A percentile compares a stretch with the other conserved stretches of the same genome.
phyloP scores from a whole-genome alignment of 179 eudicot species.

The Beta lomatogona region DNA sequence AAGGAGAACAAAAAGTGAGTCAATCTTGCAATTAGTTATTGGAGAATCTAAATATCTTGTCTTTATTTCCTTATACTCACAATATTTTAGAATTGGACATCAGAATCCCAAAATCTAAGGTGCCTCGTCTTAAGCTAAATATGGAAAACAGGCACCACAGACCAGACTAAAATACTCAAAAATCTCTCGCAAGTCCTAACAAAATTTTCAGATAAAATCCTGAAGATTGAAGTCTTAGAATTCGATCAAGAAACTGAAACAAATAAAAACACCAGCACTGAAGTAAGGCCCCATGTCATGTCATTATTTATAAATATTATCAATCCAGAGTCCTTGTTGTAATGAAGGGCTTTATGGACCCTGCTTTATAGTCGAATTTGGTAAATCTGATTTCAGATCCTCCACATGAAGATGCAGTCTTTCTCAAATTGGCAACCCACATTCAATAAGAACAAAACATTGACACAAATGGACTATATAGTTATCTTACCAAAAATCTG shows the following conservation, averaged over 20 bases:
- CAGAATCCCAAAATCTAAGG: too few relatives aligned
- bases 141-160: too few relatives aligned
- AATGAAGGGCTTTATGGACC: background rate
- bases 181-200: too few relatives aligned
- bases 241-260: background rate
- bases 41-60: too few relatives aligned
- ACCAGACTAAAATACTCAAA: too few relatives aligned
- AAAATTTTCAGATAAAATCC: too few relatives aligned
- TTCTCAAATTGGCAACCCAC: background rate
- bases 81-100: too few relatives aligned
- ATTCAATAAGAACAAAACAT: background rate
- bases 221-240: background rate
- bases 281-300: background rate
- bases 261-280: background rate
- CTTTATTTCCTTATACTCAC: too few relatives aligned
- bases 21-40: too few relatives aligned
- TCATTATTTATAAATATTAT: too few relatives aligned
- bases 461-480: background rate
- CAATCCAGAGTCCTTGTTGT: background rate
- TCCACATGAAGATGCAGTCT: background rate
- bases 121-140: too few relatives aligned
- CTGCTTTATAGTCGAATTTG: background rate
- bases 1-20: too few relatives aligned
- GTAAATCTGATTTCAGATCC: background rate
- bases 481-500: slow-evolving; percentile 55